These are phyloP conservation scores for Rosa rugosa DNA, from an alignment of 306 rosid species.

Conservation along the genomic window DNA sequence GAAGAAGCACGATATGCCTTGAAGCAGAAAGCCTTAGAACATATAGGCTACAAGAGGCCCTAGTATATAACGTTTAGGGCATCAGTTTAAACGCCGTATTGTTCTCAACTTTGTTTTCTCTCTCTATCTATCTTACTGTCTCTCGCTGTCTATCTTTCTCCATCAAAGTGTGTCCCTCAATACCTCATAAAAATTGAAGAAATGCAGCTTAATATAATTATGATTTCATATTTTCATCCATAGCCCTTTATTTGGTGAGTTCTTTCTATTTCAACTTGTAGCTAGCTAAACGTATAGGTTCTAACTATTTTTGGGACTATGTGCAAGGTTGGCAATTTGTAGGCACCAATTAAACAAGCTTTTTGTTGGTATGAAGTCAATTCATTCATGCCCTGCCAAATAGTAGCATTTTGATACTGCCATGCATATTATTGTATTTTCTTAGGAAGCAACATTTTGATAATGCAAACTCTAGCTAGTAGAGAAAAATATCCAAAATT, in stretches of 20 bases:
- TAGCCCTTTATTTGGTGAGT: neutral
- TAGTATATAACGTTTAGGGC: constrained; percentile 38
- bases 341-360: neutral
- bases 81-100: constrained; percentile 33
- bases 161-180: constrained; percentile 10
- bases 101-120: constrained; percentile 23
- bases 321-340: neutral
- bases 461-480: neutral
- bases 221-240: neutral
- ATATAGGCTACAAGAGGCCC: constrained; percentile 16
- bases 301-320: neutral
- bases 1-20: constrained; percentile 9
- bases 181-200: neutral
- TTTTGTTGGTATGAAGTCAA: neutral
- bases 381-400: neutral
- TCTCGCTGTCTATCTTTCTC: constrained; percentile 21
- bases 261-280: constrained; percentile 3
- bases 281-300: neutral
- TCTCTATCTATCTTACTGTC: constrained; percentile 30
- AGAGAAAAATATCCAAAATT: neutral
- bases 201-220: neutral
- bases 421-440: neutral
- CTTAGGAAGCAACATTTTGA: neutral
- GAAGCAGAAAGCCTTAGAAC: constrained; percentile 3
- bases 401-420: neutral